phyloP scores from a whole-genome alignment of 495 filamentous ascomycete species.

The Penicillium canariense region DNA sequence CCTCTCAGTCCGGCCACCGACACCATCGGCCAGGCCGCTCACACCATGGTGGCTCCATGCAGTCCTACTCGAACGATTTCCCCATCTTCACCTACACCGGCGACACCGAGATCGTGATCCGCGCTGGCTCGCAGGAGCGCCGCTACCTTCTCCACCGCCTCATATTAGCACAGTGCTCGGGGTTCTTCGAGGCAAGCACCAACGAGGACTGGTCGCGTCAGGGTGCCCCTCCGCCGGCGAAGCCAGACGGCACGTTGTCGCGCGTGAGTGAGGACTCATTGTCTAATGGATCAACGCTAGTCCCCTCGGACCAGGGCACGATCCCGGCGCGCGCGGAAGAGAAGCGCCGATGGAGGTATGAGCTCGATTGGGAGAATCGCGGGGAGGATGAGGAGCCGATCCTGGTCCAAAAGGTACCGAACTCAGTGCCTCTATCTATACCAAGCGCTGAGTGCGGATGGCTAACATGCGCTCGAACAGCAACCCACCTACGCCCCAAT shows the following conservation, averaged over 20 bases:
- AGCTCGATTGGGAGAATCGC: slow-evolving; percentile 72
- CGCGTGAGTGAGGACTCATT: slow-evolving; percentile 24
- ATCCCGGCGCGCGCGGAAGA: slow-evolving; percentile 31
- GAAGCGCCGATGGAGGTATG: slow-evolving; percentile 77
- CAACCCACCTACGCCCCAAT: slow-evolving; percentile 46
- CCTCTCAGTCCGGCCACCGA: slow-evolving; percentile 52
- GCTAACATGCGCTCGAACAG: slow-evolving; percentile 22
- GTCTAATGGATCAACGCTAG: slow-evolving; percentile 43
- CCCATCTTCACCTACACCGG: slow-evolving; percentile 86
- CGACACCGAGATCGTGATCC: slow-evolving; percentile 85
- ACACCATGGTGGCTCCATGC: slow-evolving; percentile 70
- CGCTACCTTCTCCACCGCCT: slow-evolving; percentile 82
- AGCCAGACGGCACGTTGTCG: slow-evolving; percentile 11
- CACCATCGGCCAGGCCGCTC: slow-evolving; percentile 73
- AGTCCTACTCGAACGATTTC: slow-evolving; percentile 81
- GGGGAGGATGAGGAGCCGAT: slow-evolving; percentile 80
- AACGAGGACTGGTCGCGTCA: slow-evolving; percentile 81
- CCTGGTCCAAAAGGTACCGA: slow-evolving; percentile 73
- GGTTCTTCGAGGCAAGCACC: slow-evolving; percentile 88
- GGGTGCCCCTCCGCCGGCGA: slow-evolving; percentile 19
- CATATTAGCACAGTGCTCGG: slow-evolving; percentile 82
- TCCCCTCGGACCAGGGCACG: slow-evolving; percentile 37
- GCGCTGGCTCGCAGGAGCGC: slow-evolving; percentile 67
- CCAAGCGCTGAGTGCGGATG: neutral
- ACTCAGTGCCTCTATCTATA: too few relatives aligned